phyloP scores from a whole-genome alignment of 805 yeast genomes.

The Candida parachauliodes region DNA sequence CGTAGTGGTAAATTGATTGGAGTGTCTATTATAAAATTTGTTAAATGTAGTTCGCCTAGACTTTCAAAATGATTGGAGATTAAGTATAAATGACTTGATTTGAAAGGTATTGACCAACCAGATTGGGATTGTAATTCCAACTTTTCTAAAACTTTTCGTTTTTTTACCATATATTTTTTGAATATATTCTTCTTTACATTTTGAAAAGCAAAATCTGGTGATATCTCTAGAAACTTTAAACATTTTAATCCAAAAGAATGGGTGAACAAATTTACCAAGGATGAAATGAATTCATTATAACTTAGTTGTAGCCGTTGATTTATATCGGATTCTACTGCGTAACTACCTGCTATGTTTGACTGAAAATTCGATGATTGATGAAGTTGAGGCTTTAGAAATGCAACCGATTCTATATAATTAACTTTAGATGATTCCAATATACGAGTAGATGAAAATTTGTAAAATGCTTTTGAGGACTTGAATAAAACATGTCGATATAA shows the following conservation, averaged over 20 bases:
- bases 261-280: conserved; percentile 33
- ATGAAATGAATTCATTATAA: conserved; percentile 23
- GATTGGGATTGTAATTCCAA: conserved; percentile 40
- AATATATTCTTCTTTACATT: conserved; percentile 12
- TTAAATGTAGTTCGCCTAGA: conserved; percentile 41
- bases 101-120: conserved; percentile 53
- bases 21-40: conserved; percentile 48
- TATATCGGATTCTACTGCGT: conserved; percentile 24
- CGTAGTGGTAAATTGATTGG: conserved; percentile 24
- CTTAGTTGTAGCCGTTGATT: conserved; percentile 13
- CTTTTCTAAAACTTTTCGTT: conserved; percentile 22
- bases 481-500: conserved; percentile 34
- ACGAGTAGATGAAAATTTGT: conserved; percentile 33
- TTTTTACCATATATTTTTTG: neutral
- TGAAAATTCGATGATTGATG: conserved; percentile 17
- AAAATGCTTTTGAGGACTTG: conserved; percentile 22
- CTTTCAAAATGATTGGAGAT: conserved; percentile 37
- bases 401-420: conserved; percentile 26
- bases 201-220: conserved; percentile 47
- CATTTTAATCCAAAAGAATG: conserved; percentile 45
- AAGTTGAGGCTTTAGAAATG: conserved; percentile 33
- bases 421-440: conserved; percentile 17
- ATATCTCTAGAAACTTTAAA: conserved; percentile 41
- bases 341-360: conserved; percentile 35
- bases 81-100: conserved; percentile 41